These are phyloP conservation scores for Neocucurbitaria cava DNA, from an alignment of 2,329 filamentous ascomycete species.

Conservation along the genomic window DNA sequence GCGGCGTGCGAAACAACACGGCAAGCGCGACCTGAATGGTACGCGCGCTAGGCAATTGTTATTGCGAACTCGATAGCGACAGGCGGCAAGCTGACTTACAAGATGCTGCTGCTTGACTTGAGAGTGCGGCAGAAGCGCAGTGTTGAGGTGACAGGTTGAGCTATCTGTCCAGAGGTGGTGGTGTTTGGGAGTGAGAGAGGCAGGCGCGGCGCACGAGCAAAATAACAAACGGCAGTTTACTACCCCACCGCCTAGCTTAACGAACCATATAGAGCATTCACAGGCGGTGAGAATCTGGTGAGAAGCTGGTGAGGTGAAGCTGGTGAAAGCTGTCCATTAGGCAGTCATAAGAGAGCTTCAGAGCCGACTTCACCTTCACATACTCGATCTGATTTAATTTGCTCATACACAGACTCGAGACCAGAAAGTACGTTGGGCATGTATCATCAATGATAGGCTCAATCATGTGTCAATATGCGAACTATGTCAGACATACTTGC, in stretches of 20 bases:
- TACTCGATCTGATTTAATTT: neutral
- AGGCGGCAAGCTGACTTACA: neutral
- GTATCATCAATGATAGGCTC: neutral
- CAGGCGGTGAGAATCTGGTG: neutral
- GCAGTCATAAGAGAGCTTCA: too few relatives aligned
- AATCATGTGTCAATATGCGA: too few relatives aligned
- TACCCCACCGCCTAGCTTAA: neutral
- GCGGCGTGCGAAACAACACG: neutral
- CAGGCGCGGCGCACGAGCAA: neutral
- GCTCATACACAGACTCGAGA: neutral
- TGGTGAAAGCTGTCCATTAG: neutral
- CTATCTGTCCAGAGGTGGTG: neutral
- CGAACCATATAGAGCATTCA: neutral
- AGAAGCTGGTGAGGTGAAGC: neutral
- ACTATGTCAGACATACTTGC: too few relatives aligned
- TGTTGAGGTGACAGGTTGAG: neutral
- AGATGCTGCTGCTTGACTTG: neutral
- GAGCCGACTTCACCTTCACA: neutral
- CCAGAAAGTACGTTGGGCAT: neutral
- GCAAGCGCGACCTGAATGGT: neutral
- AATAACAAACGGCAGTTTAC: slow-evolving; percentile 2
- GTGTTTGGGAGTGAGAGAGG: slow-evolving; percentile 1
- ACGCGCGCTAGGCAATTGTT: neutral
- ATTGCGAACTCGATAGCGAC: neutral
- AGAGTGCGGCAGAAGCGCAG: neutral